A percentile compares a stretch with the other conserved stretches of the same genome.
Conservation (phyloP, 1,139 yeast species). For the Lodderomyces pseudojiufengensis region DNA sequence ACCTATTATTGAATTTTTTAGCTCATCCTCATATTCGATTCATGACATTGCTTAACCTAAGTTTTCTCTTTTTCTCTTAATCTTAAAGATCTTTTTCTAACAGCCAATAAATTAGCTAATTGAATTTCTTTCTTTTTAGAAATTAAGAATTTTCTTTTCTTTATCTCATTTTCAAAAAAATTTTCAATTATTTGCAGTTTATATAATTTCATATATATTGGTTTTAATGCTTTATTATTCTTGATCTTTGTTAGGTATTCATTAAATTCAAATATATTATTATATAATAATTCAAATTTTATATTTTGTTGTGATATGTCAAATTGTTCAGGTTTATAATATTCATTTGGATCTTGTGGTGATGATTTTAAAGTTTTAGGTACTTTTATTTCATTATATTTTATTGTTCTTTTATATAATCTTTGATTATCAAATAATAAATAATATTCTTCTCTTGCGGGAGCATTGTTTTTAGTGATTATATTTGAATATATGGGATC, state of each 20-base stretch:
- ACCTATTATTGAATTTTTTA: too few relatives aligned
- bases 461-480: background rate
- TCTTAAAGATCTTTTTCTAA: constrained; percentile 48
- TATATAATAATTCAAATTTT: constrained; percentile 30
- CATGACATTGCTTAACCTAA: too few relatives aligned
- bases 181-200: constrained; percentile 22
- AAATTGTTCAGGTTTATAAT: constrained; percentile 25
- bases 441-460: constrained; percentile 3
- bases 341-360: constrained; percentile 32
- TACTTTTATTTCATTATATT: constrained; percentile 30
- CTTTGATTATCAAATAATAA: constrained; percentile 44
- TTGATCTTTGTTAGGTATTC: constrained; percentile 20
- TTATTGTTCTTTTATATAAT: constrained; percentile 37
- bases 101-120: constrained; percentile 44
- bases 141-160: constrained; percentile 39
- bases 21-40: too few relatives aligned
- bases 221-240: constrained; percentile 17
- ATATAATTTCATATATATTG: constrained; percentile 16
- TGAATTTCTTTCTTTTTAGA: constrained; percentile 47
- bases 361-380: constrained; percentile 40
- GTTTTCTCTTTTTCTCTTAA: constrained; percentile 17
- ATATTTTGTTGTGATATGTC: constrained; percentile 23
- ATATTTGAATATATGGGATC: constrained; percentile 2
- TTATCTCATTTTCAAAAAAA: constrained; percentile 26
- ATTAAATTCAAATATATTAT: constrained; percentile 32